Base-by-base conservation (phyloP, 1,284 basidiomycete genomes). In the Anthracocystis walkeri region DNA sequence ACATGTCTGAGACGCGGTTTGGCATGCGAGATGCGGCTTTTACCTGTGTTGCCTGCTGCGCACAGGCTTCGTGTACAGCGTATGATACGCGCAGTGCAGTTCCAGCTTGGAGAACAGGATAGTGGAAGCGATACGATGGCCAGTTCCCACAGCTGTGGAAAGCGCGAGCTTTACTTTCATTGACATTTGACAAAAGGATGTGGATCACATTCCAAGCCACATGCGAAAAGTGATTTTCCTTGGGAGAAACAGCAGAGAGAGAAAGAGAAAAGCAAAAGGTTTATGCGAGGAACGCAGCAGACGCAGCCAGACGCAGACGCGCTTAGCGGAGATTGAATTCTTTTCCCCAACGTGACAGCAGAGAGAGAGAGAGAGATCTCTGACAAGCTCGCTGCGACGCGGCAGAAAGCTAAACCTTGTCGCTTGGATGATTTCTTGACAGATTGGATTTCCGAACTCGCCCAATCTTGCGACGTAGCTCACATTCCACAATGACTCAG, bases 161-260 rank as follows among this genome's bases (percentile, higher is more conserved):
- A n/a, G n/a, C n/a, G 23, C 11, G 21, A 23, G 49, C 33, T 33
- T 33, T 33, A 33, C 33, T 12, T 4, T 29, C 33, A 12, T 33
- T 12, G 35, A 38, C 35, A 16, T 14, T 33, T 16, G n/a, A 51
- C 20, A 12, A 33, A 25, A 11, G 12, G 35, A 25, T 44, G 66
- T 64, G 18, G 25, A 25, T 18, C 46, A 65, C 62, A 71, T 71
- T 65, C 62, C 68, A 70, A 70, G 67, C 67, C 61, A 50, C 48
- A 33, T 40, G 42, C 16, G n/a, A 40, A 21, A 38, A 5, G 35
- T 38, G 33, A 35, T 35, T 35, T 35, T 6, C 6, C 8, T n/a
- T n/a, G n/a, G 42, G 20, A 21, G 20, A 20, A 45, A 23, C 44
- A 16, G 3, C 44, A 29, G 7, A 18, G 46, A 48, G 25, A 8